Evolutionary conservation across 805 yeast species (phyloP).

Genomic region (Saturnispora sekii): DNA sequence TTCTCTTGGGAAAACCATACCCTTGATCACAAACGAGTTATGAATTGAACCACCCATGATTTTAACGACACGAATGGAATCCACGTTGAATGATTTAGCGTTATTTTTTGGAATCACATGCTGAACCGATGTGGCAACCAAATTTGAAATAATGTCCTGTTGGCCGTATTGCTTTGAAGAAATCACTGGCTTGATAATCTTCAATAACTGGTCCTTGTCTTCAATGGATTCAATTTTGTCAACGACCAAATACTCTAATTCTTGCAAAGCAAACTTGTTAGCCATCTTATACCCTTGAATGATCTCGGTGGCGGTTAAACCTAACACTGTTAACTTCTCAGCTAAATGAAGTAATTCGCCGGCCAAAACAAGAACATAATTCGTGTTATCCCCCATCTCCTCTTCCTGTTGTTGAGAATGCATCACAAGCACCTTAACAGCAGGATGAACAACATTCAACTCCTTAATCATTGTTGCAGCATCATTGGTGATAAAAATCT

Average conservation of each 20-base stretch:
- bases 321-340: conserved; percentile 74
- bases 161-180: conserved; percentile 89
- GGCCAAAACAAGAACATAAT: conserved; percentile 82
- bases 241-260: conserved; percentile 56
- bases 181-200: conserved; percentile 77
- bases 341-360: conserved; percentile 86
- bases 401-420: conserved; percentile 94
- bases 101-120: conserved; percentile 63
- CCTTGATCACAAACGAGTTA: conserved; percentile 74
- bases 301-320: conserved; percentile 86
- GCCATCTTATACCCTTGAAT: conserved; percentile 90
- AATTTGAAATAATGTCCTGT: conserved; percentile 65
- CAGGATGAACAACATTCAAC: conserved; percentile 92
- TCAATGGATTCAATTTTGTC: conserved; percentile 51
- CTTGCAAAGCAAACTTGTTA: conserved; percentile 58
- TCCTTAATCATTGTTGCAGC: conserved; percentile 97
- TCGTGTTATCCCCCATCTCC: conserved; percentile 96
- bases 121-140: conserved; percentile 80
- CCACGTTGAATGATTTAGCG: conserved; percentile 72
- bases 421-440: conserved; percentile 91
- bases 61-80: conserved; percentile 89
- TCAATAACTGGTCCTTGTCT: conserved; percentile 46
- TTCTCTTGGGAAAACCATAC: conserved; percentile 96
- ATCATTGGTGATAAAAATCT: conserved; percentile 84
- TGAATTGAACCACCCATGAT: conserved; percentile 84